Evolutionary conservation across 2,329 filamentous ascomycete species (phyloP).

Genomic region (Tolypocladium tropicale): DNA sequence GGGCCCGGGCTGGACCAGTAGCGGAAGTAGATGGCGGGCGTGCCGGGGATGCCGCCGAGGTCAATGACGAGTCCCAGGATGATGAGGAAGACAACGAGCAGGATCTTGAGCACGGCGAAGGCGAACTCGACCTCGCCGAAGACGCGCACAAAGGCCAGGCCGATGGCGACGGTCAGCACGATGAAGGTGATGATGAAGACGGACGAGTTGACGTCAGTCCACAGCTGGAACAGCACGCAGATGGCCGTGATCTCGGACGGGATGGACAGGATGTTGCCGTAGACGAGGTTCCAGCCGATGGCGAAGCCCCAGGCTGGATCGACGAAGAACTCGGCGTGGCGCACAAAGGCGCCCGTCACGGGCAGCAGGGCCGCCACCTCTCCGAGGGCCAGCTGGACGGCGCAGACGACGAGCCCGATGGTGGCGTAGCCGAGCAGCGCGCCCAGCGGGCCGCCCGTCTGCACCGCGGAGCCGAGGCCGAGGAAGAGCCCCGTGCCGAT

Average conservation of each 20-base stretch:
- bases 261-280: constrained; percentile 43
- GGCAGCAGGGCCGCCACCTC: constrained; percentile 51
- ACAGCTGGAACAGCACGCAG: constrained; percentile 52
- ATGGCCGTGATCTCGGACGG: constrained; percentile 53
- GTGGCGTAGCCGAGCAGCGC: constrained; percentile 43
- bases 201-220: constrained; percentile 46
- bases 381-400: constrained; percentile 48
- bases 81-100: constrained; percentile 51
- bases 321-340: constrained; percentile 49
- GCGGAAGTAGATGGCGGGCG: constrained; percentile 50
- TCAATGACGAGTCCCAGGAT: constrained; percentile 53
- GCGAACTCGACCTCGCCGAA: constrained; percentile 49
- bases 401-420: constrained; percentile 44
- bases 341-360: constrained; percentile 52
- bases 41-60: constrained; percentile 49
- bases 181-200: constrained; percentile 41
- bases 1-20: constrained; percentile 63
- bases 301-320: constrained; percentile 50
- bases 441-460: constrained; percentile 36
- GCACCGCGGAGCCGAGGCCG: constrained; percentile 43
- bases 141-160: constrained; percentile 46
- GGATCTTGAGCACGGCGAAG: constrained; percentile 45
- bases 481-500: constrained; percentile 53
- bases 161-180: constrained; percentile 42
- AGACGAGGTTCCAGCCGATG: constrained; percentile 43